Conservation (phyloP, 495 filamentous ascomycete species). For the Aspergillus heteromorphus region DNA sequence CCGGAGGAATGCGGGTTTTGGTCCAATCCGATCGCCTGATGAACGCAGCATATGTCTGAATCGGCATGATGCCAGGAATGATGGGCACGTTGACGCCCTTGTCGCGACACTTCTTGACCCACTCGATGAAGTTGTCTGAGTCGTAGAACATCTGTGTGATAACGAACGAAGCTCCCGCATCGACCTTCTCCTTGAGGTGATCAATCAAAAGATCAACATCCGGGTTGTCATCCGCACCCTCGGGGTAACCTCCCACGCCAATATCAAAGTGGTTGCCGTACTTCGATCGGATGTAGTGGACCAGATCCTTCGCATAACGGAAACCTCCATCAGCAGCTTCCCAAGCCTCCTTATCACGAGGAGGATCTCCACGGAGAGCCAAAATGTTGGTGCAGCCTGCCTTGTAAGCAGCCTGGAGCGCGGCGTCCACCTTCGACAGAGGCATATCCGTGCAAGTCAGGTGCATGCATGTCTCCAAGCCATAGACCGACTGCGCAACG, state of each 20-base stretch:
- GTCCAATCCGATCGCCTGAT: slow-evolving; percentile 85
- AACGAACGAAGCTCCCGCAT: slow-evolving; percentile 88
- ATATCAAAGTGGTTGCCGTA: slow-evolving; percentile 98
- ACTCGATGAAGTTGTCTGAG: slow-evolving; percentile 85
- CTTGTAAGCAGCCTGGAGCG: slow-evolving; percentile 83
- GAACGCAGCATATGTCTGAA: slow-evolving; percentile 90
- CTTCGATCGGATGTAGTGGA: slow-evolving; percentile 81
- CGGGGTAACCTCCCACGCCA: slow-evolving; percentile 94
- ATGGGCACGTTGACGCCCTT: slow-evolving; percentile 86
- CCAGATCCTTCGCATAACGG: slow-evolving; percentile 86
- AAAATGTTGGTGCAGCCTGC: slow-evolving; percentile 97
- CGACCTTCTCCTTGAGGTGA: slow-evolving; percentile 96
- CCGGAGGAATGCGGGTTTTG: slow-evolving; percentile 70
- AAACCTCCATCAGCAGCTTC: slow-evolving; percentile 79
- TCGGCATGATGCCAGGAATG: slow-evolving; percentile 98
- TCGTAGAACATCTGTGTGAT: slow-evolving; percentile 99
- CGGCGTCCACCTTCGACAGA: slow-evolving; percentile 79
- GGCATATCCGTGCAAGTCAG: slow-evolving; percentile 99
- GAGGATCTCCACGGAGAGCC: slow-evolving; percentile 90
- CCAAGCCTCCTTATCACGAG: slow-evolving; percentile 92
- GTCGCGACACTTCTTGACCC: slow-evolving; percentile 79
- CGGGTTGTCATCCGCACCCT: slow-evolving; percentile 88
- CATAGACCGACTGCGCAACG: slow-evolving; percentile 92
- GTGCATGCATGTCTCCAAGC: slow-evolving; percentile 98
- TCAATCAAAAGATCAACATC: slow-evolving; percentile 81